A percentile compares a stretch with the other conserved stretches of the same genome.
Evolutionary conservation across 2,329 filamentous ascomycete species (phyloP).

Genomic region (Huntiella bhutanensis): DNA sequence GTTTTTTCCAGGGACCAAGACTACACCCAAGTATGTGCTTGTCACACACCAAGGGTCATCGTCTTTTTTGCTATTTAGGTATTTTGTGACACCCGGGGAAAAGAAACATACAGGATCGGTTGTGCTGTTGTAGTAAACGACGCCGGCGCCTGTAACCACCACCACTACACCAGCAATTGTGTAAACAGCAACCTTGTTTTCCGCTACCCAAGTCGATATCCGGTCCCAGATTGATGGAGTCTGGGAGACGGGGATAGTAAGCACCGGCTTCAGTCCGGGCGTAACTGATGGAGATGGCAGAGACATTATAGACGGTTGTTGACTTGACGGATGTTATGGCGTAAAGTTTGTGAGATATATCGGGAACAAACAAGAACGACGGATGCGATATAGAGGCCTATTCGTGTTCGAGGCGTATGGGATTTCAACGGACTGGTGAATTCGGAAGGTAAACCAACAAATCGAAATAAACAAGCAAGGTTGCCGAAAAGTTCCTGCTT

Average conservation of each 20-base stretch:
- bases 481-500: too few relatives aligned
- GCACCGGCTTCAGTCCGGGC: slow-evolving; percentile 9
- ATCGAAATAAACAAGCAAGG: too few relatives aligned
- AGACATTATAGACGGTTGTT: slow-evolving; percentile 5
- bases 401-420: too few relatives aligned
- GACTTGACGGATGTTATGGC: too few relatives aligned
- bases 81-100: neutral
- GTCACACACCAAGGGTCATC: too few relatives aligned
- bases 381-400: too few relatives aligned
- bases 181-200: slow-evolving; percentile 91
- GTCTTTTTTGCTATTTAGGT: too few relatives aligned
- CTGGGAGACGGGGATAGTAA: slow-evolving; percentile 10
- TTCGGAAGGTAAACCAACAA: too few relatives aligned
- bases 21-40: neutral
- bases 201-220: slow-evolving; percentile 75
- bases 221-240: slow-evolving; percentile 60
- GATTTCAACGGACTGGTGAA: too few relatives aligned
- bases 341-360: too few relatives aligned
- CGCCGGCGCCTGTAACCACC: slow-evolving; percentile 77
- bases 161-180: slow-evolving; percentile 89
- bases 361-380: too few relatives aligned
- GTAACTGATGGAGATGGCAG: slow-evolving; percentile 11
- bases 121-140: slow-evolving; percentile 67
- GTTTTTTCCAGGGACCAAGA: neutral
- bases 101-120: slow-evolving; percentile 31